Evolutionary conservation across 768 basidiomycete genomes (phyloP), one percentile per base, ranked within the genome.

Genomic region (Pleurotus platypus): DNA sequence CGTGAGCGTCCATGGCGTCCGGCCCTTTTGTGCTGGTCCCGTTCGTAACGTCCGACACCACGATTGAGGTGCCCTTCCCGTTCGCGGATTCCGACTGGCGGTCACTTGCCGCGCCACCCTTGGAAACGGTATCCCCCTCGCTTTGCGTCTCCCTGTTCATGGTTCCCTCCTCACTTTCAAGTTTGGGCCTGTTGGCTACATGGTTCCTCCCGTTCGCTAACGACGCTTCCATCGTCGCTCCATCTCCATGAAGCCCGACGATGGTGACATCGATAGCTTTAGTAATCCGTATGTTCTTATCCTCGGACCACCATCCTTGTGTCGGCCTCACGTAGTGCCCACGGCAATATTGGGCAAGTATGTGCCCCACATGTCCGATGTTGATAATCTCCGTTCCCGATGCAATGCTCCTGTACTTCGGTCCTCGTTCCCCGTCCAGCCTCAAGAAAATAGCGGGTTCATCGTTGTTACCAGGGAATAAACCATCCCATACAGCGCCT

Each of bases 381-480:
- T 62, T 58, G 45, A 56, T 27, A 61, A 71, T 62, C 13, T 56
- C 38, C 11, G 64, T 66, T 15, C 68, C 70, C 1, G 70, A 70
- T 18, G 66, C 30, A 15, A 61, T 51, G 1, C 60, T 67, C 3
- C 61, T 61, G 51, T 64, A 71, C 37, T 18, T 60, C 15, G 70
- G 70, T 15, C 70, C 70, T 6, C n/a, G 24, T 30, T 60, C 38
- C 1, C 67, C 69, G 37, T 65, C 68, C 2, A 70, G 56, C 18
- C 58, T 61, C 11, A 72, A 69, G 38, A 66, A 56, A 11, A 43
- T 35, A 3, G 63, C 62, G 7, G 72, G 70, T 56, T 72, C 66
- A 1, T 64, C 65, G 18, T 68, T 66, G 20, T 68, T 62, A 1
- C 72, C 72, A 0, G 72, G 72, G 47, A 68, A 73, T 26, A 72